These are phyloP conservation scores for Paraconiothyrium brasiliense DNA, from an alignment of 2,329 filamentous ascomycete genomes.

Conservation along the genomic window DNA sequence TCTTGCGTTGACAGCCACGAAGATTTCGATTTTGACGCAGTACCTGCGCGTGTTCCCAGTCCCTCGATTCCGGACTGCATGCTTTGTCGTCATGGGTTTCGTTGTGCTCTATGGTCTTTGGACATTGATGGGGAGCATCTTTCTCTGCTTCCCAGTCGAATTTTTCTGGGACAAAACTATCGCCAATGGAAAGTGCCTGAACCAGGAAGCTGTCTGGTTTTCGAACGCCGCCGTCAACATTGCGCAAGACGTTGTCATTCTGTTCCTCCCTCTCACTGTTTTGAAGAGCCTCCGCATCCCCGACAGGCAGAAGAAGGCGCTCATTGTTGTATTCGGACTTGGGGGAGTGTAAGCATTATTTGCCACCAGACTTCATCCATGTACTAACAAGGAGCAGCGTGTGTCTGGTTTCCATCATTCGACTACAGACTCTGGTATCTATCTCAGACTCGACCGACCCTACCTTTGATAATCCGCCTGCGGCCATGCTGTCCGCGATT, in stretches of 20 bases:
- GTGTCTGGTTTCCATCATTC: conserved; percentile 45
- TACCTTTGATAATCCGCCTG: conserved; percentile 44
- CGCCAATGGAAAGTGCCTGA: conserved; percentile 39
- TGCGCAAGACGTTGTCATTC: conserved; percentile 42
- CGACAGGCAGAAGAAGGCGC: conserved; percentile 44
- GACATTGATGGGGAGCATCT: conserved; percentile 45
- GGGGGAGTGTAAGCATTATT: conserved; percentile 48
- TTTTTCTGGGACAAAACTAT: conserved; percentile 45
- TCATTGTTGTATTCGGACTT: conserved; percentile 50
- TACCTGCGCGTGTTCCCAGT: conserved; percentile 44
- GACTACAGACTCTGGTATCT: conserved; percentile 40
- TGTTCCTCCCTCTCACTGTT: conserved; percentile 43
- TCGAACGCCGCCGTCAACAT: conserved; percentile 45
- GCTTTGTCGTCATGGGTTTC: conserved; percentile 39
- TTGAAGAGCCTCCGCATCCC: conserved; percentile 45
- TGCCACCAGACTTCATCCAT: background rate
- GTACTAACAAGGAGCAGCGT: conserved; percentile 34
- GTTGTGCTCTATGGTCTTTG: conserved; percentile 37
- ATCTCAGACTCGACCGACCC: conserved; percentile 41
- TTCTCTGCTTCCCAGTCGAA: conserved; percentile 42
- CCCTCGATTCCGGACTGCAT: conserved; percentile 37
- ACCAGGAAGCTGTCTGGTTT: conserved; percentile 43
- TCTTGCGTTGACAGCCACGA: conserved; percentile 42
- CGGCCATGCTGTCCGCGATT: conserved; percentile 44
- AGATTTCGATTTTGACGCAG: conserved; percentile 45